Evolutionary conservation across 371 early-diverging fungal species (phyloP).

Genomic region (Phascolomyces articulosus): DNA sequence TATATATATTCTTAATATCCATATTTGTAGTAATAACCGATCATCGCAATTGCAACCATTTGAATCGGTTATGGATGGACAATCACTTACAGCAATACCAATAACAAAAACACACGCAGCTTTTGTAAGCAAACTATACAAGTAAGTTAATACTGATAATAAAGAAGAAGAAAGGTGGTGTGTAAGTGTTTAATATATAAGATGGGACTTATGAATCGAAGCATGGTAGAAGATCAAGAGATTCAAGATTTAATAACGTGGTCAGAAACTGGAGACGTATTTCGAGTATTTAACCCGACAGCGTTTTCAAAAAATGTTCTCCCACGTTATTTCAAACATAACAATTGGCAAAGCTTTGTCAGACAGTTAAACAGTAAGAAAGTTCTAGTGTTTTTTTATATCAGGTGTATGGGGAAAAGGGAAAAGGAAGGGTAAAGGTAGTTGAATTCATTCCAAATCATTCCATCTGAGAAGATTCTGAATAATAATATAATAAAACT

Average conservation of each 20-base stretch:
- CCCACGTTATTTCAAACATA: conserved; percentile 86
- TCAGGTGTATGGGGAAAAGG: too few relatives aligned
- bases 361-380: conserved; percentile 86
- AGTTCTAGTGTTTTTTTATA: conserved; percentile 1
- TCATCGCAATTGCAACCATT: neutral
- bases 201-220: too few relatives aligned
- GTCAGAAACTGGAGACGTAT: conserved; percentile 66
- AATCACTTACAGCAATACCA: neutral
- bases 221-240: conserved; percentile 65
- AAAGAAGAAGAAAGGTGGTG: too few relatives aligned
- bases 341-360: conserved; percentile 86
- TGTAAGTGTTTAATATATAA: too few relatives aligned
- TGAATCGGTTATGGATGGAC: conserved; percentile 3
- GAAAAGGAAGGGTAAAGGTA: too few relatives aligned
- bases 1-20: too few relatives aligned
- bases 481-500: too few relatives aligned
- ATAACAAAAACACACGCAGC: conserved; percentile 57
- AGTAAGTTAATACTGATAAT: too few relatives aligned
- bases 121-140: conserved; percentile 72
- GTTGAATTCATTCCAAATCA: too few relatives aligned
- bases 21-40: neutral
- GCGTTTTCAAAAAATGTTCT: conserved; percentile 58
- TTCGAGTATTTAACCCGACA: conserved; percentile 67
- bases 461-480: too few relatives aligned
- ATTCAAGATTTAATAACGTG: conserved; percentile 64